Base-by-base conservation (phyloP, 768 basidiomycete species). In the Podaxis carcinomalis region DNA sequence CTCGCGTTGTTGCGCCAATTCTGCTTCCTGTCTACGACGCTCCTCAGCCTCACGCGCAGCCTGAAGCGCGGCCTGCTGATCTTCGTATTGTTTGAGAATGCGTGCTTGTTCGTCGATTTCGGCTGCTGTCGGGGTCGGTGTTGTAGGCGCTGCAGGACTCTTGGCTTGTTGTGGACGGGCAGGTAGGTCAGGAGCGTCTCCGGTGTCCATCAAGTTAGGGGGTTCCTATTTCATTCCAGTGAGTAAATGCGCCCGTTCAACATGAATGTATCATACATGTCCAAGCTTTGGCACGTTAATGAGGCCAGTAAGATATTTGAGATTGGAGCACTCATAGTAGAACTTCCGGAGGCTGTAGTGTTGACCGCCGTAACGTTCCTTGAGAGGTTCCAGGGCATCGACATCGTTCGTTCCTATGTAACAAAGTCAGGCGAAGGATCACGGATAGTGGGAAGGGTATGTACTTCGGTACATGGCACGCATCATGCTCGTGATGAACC, bases 271-370 rank as follows among this genome's bases (percentile, higher is more conserved):
- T 19, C 84, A 44, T 68, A 93, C 94, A 70, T 92, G 88, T 49
- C 94, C 96, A 37, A 99, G 82, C 73, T 98, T 99, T 10, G 97
- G 97, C 2, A 99, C 95, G 72, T 98, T 99, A 69, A 98, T 97
- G 35, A 99, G 82, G 49, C 95, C 93, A 9, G 97, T 99, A 56
- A 99, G 77, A 74, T 97, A 99, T 73, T 97, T 98, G 66, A 99
- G 84, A 75, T 98, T 98, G 9, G 95, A 97, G 72, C 97, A 99
- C 72, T 99, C 97, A 72, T 98, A 98, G 78, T 98, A 98, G 77
- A 97, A 99, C 72, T 96, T 94, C 64, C 97, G 89, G 9, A 99
- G 82, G 64, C 86, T 89, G 69, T 95, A 88, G 69, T 99, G 97
- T 69, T 98, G 97, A 23, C 92, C 83, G 62, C 84, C 87, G 75